Conservation (phyloP, 1,139 yeast species). For the Yamadazyma blattariae region DNA sequence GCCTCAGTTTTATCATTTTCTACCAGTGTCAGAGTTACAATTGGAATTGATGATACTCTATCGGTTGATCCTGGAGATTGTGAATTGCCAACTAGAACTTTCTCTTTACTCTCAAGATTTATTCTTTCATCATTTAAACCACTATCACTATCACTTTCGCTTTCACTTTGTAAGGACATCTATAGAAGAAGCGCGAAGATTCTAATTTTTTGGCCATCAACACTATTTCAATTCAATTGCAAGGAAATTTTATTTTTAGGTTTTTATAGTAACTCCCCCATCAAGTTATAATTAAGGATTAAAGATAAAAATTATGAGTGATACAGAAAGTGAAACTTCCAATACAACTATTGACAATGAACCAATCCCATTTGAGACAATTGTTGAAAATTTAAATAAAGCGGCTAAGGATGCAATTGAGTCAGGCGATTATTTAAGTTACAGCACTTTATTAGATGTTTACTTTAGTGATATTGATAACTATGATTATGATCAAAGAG, state of each 20-base stretch:
- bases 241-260: too few species aligned
- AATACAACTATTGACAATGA: slow-evolving; percentile 20
- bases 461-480: slow-evolving; percentile 47
- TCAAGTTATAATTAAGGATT: too few species aligned
- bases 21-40: too few species aligned
- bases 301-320: slow-evolving; percentile 5
- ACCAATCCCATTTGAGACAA: slow-evolving; percentile 21
- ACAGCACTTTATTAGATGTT: slow-evolving; percentile 67
- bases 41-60: too few species aligned
- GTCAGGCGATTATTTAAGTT: slow-evolving; percentile 63
- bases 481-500: slow-evolving; percentile 50
- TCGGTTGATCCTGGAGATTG: too few species aligned
- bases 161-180: slow-evolving; percentile 6
- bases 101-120: background rate
- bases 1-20: too few species aligned
- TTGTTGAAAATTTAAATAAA: slow-evolving; percentile 25
- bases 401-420: slow-evolving; percentile 40
- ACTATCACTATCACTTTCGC: background rate
- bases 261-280: too few species aligned
- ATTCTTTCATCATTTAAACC: background rate
- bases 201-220: too few species aligned
- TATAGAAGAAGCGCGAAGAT: too few species aligned
- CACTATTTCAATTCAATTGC: too few species aligned
- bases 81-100: too few species aligned
- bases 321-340: slow-evolving; percentile 4